phyloP scores from a whole-genome alignment of 169 alveolate species.

The Perkinsus marinus region DNA sequence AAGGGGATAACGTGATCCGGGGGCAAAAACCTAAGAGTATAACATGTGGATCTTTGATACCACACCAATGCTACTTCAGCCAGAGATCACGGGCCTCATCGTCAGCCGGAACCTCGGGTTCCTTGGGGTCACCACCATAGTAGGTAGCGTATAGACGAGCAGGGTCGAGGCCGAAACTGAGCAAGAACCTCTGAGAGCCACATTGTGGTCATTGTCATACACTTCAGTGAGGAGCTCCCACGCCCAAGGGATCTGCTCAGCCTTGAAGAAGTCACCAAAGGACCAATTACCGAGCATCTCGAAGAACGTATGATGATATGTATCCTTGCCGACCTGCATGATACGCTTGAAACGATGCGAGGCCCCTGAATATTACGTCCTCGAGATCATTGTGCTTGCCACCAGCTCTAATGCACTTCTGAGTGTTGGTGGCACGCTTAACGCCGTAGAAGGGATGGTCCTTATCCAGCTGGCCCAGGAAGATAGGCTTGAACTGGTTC shows the following conservation, averaged over 20 bases:
- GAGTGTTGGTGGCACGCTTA: conserved; percentile 76
- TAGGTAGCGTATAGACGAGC: conserved; percentile 74
- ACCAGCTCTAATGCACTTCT: conserved; percentile 86
- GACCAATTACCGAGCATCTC: conserved; percentile 94
- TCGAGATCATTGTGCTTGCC: conserved; percentile 61
- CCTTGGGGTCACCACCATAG: conserved; percentile 79
- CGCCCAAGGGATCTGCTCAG: conserved; percentile 79
- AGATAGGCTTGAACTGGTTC: conserved; percentile 78
- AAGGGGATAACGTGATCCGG: conserved; percentile 50
- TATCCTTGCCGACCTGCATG: conserved; percentile 84
- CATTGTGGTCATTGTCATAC: conserved; percentile 22
- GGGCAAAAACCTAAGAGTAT: neutral
- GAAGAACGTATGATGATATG: conserved; percentile 84
- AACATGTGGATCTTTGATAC: neutral
- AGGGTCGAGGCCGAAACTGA: neutral
- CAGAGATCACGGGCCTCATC: conserved; percentile 67
- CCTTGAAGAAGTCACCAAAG: conserved; percentile 84
- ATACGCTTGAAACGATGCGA: neutral
- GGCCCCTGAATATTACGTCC: neutral
- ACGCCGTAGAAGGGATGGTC: conserved; percentile 69
- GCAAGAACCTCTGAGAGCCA: neutral
- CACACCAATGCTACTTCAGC: conserved; percentile 39
- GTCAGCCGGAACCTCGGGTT: conserved; percentile 68
- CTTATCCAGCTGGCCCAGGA: conserved; percentile 69
- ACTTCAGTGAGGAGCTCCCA: conserved; percentile 75